A percentile compares a stretch with the other conserved stretches of the same genome.
phyloP scores from a whole-genome alignment of 768 basidiomycete genomes.

The Gymnopilus junonius region DNA sequence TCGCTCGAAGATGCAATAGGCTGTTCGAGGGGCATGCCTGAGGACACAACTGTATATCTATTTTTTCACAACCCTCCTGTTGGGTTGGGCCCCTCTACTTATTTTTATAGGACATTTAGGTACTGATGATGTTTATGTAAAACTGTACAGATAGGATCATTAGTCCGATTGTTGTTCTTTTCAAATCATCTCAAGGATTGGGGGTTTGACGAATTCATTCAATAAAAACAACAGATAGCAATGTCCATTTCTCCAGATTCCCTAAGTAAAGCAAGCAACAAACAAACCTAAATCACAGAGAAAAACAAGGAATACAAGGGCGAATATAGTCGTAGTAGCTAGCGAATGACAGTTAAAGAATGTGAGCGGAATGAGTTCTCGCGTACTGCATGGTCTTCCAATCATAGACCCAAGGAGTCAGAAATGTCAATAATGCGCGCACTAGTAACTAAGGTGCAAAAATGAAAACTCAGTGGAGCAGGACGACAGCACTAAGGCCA shows the following conservation, averaged over 20 bases:
- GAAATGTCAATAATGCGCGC: too few species aligned
- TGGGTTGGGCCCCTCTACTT: too few species aligned
- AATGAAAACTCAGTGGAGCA: constrained; percentile 11
- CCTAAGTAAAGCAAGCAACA: too few species aligned
- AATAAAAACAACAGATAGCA: neutral
- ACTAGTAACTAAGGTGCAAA: too few species aligned
- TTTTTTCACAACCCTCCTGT: neutral
- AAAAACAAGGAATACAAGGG: neutral
- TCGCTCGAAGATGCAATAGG: neutral
- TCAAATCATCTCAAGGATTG: too few species aligned
- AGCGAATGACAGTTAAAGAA: neutral
- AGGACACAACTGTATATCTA: neutral
- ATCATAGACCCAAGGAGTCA: too few species aligned
- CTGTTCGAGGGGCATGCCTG: neutral
- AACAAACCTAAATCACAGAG: neutral
- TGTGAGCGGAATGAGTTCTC: neutral
- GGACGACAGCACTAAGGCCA: constrained; percentile 18
- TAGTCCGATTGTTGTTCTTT: too few species aligned
- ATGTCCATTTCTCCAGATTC: neutral
- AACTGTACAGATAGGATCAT: too few species aligned
- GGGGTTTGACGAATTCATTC: neutral
- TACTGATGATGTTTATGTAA: too few species aligned
- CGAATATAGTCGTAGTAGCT: neutral
- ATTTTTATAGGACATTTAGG: too few species aligned
- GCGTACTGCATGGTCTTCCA: neutral